Percentiles rank a stretch among this genome's conserved stretches.
These are phyloP conservation scores for Termitomyces heimii DNA, from an alignment of 768 basidiomycete species.

Conservation along the genomic window DNA sequence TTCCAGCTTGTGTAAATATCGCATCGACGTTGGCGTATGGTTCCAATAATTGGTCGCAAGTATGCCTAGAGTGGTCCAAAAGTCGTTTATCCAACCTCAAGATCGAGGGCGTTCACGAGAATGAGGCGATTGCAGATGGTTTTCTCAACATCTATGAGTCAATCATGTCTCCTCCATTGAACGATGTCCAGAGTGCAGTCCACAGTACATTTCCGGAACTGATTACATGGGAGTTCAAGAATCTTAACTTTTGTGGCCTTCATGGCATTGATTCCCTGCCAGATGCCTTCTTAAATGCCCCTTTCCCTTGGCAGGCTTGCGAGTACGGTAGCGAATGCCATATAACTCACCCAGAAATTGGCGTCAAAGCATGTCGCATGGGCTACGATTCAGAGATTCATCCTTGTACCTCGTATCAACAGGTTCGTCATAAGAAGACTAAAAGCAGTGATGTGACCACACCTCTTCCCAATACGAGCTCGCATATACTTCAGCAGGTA, in stretches of 20 bases:
- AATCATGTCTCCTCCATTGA: background rate
- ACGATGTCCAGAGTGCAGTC: background rate
- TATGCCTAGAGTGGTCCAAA: background rate
- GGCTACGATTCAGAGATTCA: conserved; percentile 1
- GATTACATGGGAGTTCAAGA: conserved; percentile 15
- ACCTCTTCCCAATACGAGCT: background rate
- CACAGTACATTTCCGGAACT: conserved; percentile 3
- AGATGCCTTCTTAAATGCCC: background rate
- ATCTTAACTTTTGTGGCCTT: background rate
- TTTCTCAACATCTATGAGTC: background rate
- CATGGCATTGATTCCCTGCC: background rate
- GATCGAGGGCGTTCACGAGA: background rate
- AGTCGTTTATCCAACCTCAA: background rate
- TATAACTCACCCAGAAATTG: background rate
- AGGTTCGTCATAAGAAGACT: background rate
- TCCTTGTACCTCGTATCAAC: conserved; percentile 1
- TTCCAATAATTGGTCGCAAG: background rate
- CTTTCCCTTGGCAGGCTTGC: conserved; percentile 10
- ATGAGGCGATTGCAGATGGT: conserved; percentile 8
- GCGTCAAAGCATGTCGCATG: conserved; percentile 4
- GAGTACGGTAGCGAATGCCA: background rate
- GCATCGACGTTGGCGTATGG: conserved; percentile 7
- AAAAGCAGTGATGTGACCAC: too few species aligned
- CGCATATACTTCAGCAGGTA: conserved; percentile 6
- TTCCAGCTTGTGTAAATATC: background rate